Base-by-base conservation (phyloP, 2,329 filamentous ascomycete genomes). In the Colletotrichum sp. region DNA sequence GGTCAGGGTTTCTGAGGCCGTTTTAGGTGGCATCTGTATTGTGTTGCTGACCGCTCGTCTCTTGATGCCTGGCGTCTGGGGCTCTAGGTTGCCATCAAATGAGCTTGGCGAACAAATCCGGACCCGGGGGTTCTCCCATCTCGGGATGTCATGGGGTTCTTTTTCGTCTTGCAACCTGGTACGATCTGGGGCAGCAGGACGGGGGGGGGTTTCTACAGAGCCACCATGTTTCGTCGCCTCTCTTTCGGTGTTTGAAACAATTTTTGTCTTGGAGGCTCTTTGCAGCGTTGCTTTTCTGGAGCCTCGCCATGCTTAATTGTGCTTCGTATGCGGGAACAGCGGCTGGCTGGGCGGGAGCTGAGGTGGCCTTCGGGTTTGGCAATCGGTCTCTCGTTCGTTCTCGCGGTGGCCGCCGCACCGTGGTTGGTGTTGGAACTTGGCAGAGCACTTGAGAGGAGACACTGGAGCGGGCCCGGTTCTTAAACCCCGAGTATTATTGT, bases 1-100 rank as follows among this genome's bases (percentile, higher is more conserved):
- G 62, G 69, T 68, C 73, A 75, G 73, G 72, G 73, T 63, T 56
- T 56, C 24, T 64, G 73, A 75, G 69, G 73, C 62, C 73, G 73
- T 75, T 75, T 75, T 72, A 58, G 62, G 69, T 75, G 32, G 28
- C 69, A 63, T 65, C 56, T 58, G 62, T 52, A 48, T 36, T 38
- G 65, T 48, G n/a, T 24, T 38, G 59, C 59, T 62, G 28, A 30
- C 43, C 26, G 36, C 68, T 48, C 34, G 9, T n/a, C 62, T 63
- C 55, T 48, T 73, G 55, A 26, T 48, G 24, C 43, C 26, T 32
- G 43, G 43, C 43, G 5, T 48, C 43, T 21, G 43, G 43, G 43
- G 43, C 43, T 48, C 43, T 48, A 12, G 43, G 43, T 48, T 48
- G 32, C 55, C 30, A 73, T 68, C 63, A 38, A 67, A 48, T 67